These are phyloP conservation scores for Spergularia bocconei DNA, from an alignment of 148 eudicot species.

Conservation along the genomic window DNA sequence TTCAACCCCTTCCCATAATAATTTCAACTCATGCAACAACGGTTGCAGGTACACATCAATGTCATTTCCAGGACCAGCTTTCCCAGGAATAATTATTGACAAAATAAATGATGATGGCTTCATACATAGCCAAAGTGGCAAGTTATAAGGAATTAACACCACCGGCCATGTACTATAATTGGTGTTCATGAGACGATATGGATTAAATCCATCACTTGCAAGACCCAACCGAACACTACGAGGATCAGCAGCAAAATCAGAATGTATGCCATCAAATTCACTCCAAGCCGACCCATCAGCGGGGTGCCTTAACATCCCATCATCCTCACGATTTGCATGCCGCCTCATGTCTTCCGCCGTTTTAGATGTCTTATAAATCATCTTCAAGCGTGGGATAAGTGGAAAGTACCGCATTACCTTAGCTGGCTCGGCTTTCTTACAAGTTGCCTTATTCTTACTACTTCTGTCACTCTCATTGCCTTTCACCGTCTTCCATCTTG, in stretches of 20 bases:
- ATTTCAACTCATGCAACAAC: not conserved
- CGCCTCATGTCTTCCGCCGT: not conserved
- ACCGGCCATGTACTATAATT: not conserved
- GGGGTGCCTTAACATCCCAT: not conserved
- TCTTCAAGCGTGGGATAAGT: not conserved
- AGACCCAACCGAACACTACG: not conserved
- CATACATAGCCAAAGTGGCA: not conserved
- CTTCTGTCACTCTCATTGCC: not conserved
- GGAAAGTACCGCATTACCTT: conserved; percentile 11
- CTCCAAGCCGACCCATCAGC: not conserved
- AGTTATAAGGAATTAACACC: not conserved
- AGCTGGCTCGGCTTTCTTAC: conserved; percentile 1
- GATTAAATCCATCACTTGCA: not conserved
- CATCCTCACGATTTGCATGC: not conserved
- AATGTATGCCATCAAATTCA: not conserved
- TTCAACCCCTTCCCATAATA: conserved; percentile 4
- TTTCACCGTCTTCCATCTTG: not conserved
- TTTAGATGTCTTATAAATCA: not conserved
- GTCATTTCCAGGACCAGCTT: conserved; percentile 1
- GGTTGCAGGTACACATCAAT: conserved; percentile 10
- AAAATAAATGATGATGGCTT: conserved; percentile 12
- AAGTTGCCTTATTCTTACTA: not conserved
- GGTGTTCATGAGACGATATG: not conserved
- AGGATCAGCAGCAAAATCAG: not conserved
- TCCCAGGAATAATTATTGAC: not conserved